These are phyloP conservation scores for Pleurotus pulmonarius DNA, from an alignment of 768 basidiomycete species.

Conservation along the genomic window DNA sequence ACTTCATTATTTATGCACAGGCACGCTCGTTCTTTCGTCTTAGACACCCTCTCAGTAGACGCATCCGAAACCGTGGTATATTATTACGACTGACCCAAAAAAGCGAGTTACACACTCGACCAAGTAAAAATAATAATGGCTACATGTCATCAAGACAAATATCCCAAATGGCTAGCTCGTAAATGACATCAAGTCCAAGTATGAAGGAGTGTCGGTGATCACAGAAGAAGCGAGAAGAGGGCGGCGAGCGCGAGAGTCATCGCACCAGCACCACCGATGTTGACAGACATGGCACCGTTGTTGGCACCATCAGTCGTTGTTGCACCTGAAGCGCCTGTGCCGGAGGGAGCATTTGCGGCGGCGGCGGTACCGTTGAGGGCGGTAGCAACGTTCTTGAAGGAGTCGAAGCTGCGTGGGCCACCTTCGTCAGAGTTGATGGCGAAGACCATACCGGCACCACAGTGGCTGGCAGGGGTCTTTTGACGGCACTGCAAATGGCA, in stretches of 20 bases:
- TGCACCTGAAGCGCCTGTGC: conserved; percentile 14
- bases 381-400: conserved; percentile 54
- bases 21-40: too few species aligned
- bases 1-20: background rate
- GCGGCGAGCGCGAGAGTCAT: background rate
- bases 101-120: background rate
- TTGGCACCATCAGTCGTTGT: conserved; percentile 12
- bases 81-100: conserved; percentile 7
- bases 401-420: conserved; percentile 46
- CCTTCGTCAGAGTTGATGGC: conserved; percentile 56
- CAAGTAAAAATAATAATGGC: background rate
- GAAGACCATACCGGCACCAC: conserved; percentile 54
- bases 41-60: background rate
- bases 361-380: conserved; percentile 48
- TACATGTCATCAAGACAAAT: conserved; percentile 8
- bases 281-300: conserved; percentile 29
- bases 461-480: conserved; percentile 34
- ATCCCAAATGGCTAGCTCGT: conserved; percentile 2
- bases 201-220: background rate
- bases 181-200: background rate
- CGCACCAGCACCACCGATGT: conserved; percentile 28
- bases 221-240: conserved; percentile 2
- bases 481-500: conserved; percentile 34
- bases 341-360: conserved; percentile 24
- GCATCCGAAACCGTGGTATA: conserved; percentile 3